A percentile compares a stretch with the other conserved stretches of the same genome.
phyloP scores from a whole-genome alignment of 2,329 filamentous ascomycete species.

The Zasmidium cellare region DNA sequence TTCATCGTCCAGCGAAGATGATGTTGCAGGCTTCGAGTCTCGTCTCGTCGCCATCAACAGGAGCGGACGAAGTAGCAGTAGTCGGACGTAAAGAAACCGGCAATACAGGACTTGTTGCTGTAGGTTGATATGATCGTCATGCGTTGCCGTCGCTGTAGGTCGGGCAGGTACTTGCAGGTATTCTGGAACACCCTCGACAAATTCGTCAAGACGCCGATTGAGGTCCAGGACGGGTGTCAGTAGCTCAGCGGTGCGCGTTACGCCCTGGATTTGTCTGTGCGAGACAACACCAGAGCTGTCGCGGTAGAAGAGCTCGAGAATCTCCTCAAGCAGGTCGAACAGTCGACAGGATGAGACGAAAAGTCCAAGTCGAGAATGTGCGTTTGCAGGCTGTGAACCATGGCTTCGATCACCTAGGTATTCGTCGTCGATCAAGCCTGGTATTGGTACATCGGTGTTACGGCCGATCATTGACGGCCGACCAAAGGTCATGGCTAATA shows the following conservation, averaged over 20 bases:
- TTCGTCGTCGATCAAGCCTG: constrained; percentile 49
- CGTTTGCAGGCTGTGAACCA: constrained; percentile 36
- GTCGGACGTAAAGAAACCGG: constrained; percentile 26
- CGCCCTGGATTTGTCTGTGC: constrained; percentile 9
- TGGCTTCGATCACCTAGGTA: constrained; percentile 52
- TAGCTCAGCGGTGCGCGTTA: constrained; percentile 16
- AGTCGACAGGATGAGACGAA: constrained; percentile 28
- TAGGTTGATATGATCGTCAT: constrained; percentile 22
- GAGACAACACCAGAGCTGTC: constrained; percentile 12
- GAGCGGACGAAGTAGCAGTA: constrained; percentile 25
- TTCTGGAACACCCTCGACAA: constrained; percentile 21
- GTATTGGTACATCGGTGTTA: constrained; percentile 24
- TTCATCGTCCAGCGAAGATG: constrained; percentile 38
- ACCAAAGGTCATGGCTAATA: constrained; percentile 43
- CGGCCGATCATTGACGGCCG: constrained; percentile 31
- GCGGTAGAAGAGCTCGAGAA: constrained; percentile 26
- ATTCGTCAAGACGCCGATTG: constrained; percentile 24
- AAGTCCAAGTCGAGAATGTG: constrained; percentile 32
- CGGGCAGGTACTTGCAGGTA: constrained; percentile 18
- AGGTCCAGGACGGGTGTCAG: constrained; percentile 24
- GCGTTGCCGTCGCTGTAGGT: neutral
- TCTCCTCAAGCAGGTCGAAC: constrained; percentile 28
- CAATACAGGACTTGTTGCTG: constrained; percentile 23
- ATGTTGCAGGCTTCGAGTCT: constrained; percentile 9
- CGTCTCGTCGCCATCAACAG: constrained; percentile 38